Percentiles rank a stretch among this genome's conserved stretches.
Conservation (phyloP, 2,329 filamentous ascomycete genomes). For the Mycosphaerella sp. region DNA sequence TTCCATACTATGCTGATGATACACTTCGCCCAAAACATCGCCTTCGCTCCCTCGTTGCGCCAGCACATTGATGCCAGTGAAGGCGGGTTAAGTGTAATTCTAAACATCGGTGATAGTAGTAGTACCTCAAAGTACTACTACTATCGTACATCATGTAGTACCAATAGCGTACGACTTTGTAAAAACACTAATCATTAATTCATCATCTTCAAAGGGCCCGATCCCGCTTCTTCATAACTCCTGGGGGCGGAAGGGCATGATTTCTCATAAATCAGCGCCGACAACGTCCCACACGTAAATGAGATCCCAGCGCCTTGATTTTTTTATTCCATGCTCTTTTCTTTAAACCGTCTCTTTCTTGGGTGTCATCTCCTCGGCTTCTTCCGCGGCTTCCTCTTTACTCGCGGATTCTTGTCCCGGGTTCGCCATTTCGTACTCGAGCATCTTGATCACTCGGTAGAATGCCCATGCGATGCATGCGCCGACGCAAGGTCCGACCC, state of each 20-base stretch:
- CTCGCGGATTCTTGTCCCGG: conserved; percentile 22
- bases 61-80: not conserved
- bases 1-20: not conserved
- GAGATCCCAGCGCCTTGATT: too few relatives aligned
- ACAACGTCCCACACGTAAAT: too few relatives aligned
- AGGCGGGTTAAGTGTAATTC: not conserved
- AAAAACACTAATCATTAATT: not conserved
- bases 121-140: too few relatives aligned
- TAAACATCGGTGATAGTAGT: too few relatives aligned
- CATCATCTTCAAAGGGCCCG: too few relatives aligned
- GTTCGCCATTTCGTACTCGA: conserved; percentile 34
- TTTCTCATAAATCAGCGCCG: too few relatives aligned
- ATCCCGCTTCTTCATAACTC: too few relatives aligned
- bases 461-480: conserved; percentile 31
- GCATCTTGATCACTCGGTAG: conserved; percentile 32
- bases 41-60: not conserved
- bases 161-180: too few relatives aligned
- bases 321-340: not conserved
- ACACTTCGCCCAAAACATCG: too few relatives aligned
- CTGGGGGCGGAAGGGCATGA: too few relatives aligned
- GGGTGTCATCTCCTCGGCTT: conserved; percentile 21
- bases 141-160: too few relatives aligned
- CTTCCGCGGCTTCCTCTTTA: conserved; percentile 19
- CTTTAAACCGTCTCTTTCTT: conserved; percentile 15
- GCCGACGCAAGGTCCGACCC: conserved; percentile 30